phyloP scores from a whole-genome alignment of 345 rosid species.

The Litchi chinensis region DNA sequence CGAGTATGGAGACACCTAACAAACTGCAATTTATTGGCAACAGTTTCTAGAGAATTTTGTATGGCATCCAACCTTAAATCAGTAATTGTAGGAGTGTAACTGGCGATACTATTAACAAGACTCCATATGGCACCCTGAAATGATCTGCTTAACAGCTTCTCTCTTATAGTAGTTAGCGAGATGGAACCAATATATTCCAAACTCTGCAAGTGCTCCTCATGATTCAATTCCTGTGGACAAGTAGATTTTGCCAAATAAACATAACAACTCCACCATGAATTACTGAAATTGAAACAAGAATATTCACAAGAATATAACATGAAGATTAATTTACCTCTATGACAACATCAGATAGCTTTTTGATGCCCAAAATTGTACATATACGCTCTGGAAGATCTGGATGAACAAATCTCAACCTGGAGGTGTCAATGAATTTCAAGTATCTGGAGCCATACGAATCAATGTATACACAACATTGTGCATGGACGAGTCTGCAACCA shows the following conservation, averaged over 20 bases:
- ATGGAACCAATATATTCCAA: constrained; percentile 65
- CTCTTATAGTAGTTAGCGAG: constrained; percentile 48
- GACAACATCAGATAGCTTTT: constrained; percentile 86
- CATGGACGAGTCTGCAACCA: constrained; percentile 89
- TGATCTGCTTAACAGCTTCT: constrained; percentile 64
- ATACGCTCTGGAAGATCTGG: constrained; percentile 75
- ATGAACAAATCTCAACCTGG: constrained; percentile 83
- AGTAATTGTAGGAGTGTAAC: constrained; percentile 33
- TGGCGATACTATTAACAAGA: constrained; percentile 46
- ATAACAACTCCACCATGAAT: constrained; percentile 1
- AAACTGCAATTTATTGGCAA: constrained; percentile 72
- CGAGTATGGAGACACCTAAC: constrained; percentile 69
- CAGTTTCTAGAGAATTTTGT: constrained; percentile 51
- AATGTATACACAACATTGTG: constrained; percentile 69
- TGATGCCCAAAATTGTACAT: constrained; percentile 66
- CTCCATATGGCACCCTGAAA: constrained; percentile 71
- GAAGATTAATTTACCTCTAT: constrained; percentile 57
- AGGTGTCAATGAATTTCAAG: constrained; percentile 66
- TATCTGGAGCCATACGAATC: constrained; percentile 83
- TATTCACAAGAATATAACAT: constrained; percentile 2
- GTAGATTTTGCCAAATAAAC: constrained; percentile 8
- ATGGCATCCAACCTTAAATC: constrained; percentile 45
- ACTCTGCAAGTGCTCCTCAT: constrained; percentile 49
- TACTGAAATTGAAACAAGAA: neutral
- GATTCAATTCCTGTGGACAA: constrained; percentile 65